Evolutionary conservation across 495 filamentous ascomycete species (phyloP).

Genomic region (Lophium mytilinum): DNA sequence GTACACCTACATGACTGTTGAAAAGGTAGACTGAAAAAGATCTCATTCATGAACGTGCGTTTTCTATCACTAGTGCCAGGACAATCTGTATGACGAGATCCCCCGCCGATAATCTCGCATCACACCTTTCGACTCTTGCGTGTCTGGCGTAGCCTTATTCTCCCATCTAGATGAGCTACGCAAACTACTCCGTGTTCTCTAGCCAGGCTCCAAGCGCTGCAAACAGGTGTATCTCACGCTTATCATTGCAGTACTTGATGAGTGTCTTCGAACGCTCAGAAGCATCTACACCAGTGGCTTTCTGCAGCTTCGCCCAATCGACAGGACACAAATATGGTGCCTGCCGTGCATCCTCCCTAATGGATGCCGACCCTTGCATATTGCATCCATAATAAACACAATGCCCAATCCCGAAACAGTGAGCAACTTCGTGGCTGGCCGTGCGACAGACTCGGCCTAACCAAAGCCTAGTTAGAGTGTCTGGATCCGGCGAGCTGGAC

Average conservation of each 20-base stretch:
- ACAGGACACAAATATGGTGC: slow-evolving; percentile 61
- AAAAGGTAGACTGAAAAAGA: too few relatives aligned
- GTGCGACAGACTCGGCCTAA: slow-evolving; percentile 50
- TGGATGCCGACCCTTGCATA: slow-evolving; percentile 55
- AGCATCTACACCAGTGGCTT: slow-evolving; percentile 17
- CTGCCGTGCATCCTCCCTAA: slow-evolving; percentile 57
- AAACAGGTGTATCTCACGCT: background rate
- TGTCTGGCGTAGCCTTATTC: too few relatives aligned
- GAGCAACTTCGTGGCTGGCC: slow-evolving; percentile 55
- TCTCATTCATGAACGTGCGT: too few relatives aligned
- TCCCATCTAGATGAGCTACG: too few relatives aligned
- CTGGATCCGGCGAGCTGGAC: slow-evolving; percentile 1
- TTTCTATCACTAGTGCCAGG: too few relatives aligned
- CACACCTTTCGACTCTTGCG: too few relatives aligned
- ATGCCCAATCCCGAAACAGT: slow-evolving; percentile 58
- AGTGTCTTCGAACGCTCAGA: background rate
- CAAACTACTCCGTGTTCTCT: background rate
- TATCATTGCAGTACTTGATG: background rate
- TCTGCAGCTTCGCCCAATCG: slow-evolving; percentile 48
- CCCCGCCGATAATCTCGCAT: too few relatives aligned
- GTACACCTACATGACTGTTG: too few relatives aligned
- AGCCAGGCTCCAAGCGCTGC: background rate
- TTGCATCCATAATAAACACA: slow-evolving; percentile 62
- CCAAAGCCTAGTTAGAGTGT: slow-evolving; percentile 40
- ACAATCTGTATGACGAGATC: too few relatives aligned